These are phyloP conservation scores for Lobosporangium transversale DNA, from an alignment of 192 early-diverging fungal species.

Conservation along the genomic window DNA sequence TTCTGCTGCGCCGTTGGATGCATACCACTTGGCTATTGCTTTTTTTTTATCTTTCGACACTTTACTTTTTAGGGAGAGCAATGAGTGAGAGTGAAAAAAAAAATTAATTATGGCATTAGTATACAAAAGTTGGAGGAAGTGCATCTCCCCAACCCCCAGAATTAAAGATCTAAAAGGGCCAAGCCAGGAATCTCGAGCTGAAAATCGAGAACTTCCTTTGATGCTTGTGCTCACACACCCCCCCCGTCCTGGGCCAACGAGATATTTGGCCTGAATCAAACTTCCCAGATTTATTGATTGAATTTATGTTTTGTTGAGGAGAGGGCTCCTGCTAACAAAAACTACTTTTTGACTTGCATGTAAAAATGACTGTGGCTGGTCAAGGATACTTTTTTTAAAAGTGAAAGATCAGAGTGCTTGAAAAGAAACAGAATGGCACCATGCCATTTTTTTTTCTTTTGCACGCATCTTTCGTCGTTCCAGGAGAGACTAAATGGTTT, in stretches of 20 bases:
- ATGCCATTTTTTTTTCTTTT: too few species aligned
- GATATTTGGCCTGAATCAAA: constrained; percentile 54
- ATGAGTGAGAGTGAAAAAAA: constrained; percentile 22
- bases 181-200: constrained; percentile 44
- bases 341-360: too few species aligned
- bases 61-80: not conserved
- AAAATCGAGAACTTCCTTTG: constrained; percentile 38
- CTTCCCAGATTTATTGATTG: constrained; percentile 25
- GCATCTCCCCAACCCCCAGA: constrained; percentile 20
- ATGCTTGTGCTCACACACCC: constrained; percentile 4
- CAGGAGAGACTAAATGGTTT: too few species aligned
- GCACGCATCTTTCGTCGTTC: too few species aligned
- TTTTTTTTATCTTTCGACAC: constrained; percentile 5
- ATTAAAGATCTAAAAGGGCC: constrained; percentile 42
- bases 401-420: too few species aligned
- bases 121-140: constrained; percentile 3
- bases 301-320: constrained; percentile 53
- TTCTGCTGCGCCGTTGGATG: constrained; percentile 31
- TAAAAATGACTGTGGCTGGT: too few species aligned
- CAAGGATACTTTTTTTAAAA: too few species aligned
- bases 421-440: too few species aligned
- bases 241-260: constrained; percentile 51
- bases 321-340: constrained; percentile 51
- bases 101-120: too few species aligned
- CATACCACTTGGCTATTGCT: not conserved